These are phyloP conservation scores for Backusella liffmaniae DNA, from an alignment of 192 early-diverging fungal genomes.

Conservation along the genomic window DNA sequence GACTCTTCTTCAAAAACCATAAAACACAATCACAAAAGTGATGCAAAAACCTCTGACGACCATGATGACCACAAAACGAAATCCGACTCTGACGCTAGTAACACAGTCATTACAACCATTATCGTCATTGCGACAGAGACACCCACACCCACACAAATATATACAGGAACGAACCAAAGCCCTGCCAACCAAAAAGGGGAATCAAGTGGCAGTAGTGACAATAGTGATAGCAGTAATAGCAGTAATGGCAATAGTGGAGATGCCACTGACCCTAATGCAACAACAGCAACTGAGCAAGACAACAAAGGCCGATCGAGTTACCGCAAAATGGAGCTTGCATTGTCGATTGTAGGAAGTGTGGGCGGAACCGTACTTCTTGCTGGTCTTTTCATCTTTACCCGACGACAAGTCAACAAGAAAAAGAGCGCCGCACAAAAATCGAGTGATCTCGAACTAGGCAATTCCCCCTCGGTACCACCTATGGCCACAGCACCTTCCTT, in stretches of 20 bases:
- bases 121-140: constrained; percentile 7
- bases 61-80: background rate
- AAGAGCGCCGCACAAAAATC: background rate
- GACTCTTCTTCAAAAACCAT: background rate
- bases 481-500: background rate
- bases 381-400: background rate
- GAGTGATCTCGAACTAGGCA: background rate
- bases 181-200: constrained; percentile 3
- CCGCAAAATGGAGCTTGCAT: background rate
- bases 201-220: background rate
- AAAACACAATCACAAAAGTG: background rate
- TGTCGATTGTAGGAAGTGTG: constrained; percentile 17
- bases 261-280: background rate
- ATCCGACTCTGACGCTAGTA: background rate
- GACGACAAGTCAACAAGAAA: background rate
- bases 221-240: background rate
- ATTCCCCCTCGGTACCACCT: background rate
- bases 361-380: constrained; percentile 6
- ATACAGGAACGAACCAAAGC: background rate
- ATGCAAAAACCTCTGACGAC: constrained; percentile 11
- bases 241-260: background rate
- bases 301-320: background rate
- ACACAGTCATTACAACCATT: constrained; percentile 10
- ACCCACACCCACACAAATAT: background rate
- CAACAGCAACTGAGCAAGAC: background rate